Evolutionary conservation across 2,329 filamentous ascomycete species (phyloP), one percentile per base, ranked within the genome.

Genomic region (Fusarium pseudonygamai): DNA sequence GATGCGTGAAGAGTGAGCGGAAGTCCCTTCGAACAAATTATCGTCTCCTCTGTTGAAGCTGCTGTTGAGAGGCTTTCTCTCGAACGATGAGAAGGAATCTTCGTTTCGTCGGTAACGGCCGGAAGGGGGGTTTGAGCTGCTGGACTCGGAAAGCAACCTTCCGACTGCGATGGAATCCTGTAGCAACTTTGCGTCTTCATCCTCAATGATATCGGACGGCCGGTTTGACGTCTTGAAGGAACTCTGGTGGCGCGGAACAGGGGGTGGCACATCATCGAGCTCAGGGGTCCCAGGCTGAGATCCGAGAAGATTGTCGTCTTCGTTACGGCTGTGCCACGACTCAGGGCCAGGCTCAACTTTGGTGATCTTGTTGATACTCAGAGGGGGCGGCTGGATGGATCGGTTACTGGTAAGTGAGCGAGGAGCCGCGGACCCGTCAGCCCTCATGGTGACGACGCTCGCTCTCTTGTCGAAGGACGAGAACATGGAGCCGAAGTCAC

Each of bases 401-500:
- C 86, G 85, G 60, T 83, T 84, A 9, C 81, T 83, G 2, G 87
- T 87, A 63, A 88, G 78, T 37, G 85, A 85, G 12, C 87, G 83
- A 32, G 83, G 82, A 24, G 82, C 80, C 9, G 80, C 79, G 14
- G 79, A 72, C 16, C 80, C 80, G 39, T 84, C 83, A 26, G 82
- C 84, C 57, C 83, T 85, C 62, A 87, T 68, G 8, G 87, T 88
- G n/a, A 81, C 81, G 55, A 85, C 82, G 74, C 87, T 88, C 28
- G 85, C 82, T 67, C 87, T 83, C 79, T 90, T 90, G 70, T 89
- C 87, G 55, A 88, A 88, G n/a, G 82, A 83, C 16, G 83, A 82
- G 45, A 90, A 84, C 86, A 90, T 88, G 63, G 84, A 87, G 67
- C 86, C 84, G 71, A 90, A 88, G 75, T 90, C 88, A 52, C 88